Evolutionary conservation across 73 alveolate genomes (phyloP).

Genomic region (Tetrahymena malaccensis): DNA sequence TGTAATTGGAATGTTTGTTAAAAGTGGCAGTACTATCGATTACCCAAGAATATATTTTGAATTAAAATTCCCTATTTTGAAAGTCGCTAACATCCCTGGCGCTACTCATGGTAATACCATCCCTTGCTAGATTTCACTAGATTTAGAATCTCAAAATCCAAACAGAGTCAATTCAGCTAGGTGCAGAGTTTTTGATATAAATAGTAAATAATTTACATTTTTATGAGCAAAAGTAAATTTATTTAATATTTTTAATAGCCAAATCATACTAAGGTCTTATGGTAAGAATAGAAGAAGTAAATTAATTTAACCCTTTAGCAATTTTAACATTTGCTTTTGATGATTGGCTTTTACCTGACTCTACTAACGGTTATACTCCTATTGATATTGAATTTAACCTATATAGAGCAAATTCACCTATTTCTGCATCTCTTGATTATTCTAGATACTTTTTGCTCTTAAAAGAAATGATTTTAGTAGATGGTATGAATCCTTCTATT

Average conservation of each 20-base stretch:
- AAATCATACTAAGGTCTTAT: neutral
- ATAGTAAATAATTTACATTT: neutral
- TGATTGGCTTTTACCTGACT: neutral
- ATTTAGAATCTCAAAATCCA: neutral
- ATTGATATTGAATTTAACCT: neutral
- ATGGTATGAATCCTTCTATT: neutral
- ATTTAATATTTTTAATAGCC: neutral
- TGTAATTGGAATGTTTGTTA: neutral
- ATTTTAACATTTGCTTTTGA: neutral
- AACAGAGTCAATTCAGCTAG: neutral
- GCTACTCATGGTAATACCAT: neutral
- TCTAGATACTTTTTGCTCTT: neutral
- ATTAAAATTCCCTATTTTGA: neutral
- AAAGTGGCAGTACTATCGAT: neutral
- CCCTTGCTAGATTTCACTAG: neutral
- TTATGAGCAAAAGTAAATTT: neutral
- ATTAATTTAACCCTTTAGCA: neutral
- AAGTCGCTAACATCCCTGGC: neutral
- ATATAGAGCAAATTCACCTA: neutral
- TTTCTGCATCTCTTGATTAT: neutral
- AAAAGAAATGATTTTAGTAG: neutral
- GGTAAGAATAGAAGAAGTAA: neutral
- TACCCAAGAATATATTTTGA: neutral
- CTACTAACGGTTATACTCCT: neutral
- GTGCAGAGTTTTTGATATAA: neutral